Evolutionary conservation across 768 basidiomycete species (phyloP), one percentile per base, ranked within the genome.

Genomic region (Amylocystis lapponica): DNA sequence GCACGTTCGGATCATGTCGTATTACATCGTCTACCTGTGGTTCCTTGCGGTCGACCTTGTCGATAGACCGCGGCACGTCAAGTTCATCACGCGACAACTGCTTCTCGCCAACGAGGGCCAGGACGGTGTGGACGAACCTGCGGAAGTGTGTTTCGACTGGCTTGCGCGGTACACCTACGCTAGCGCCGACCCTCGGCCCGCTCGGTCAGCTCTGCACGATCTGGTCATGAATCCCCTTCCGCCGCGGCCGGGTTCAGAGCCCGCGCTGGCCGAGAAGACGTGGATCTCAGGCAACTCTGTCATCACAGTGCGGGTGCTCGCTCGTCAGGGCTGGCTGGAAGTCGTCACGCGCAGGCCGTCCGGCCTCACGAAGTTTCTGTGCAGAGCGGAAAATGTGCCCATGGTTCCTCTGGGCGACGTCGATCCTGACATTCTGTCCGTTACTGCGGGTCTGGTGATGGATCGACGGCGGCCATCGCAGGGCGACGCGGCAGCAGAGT

Each of bases 101-200:
- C 69, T 94, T 8, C 70, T 92, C 20, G 92, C 91, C 12, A 92
- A 92, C 64, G 85, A 87, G 47, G 82, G 77, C 11, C 78, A 76
- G 41, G 66, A 68, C 2, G 72, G 77, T 30, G 69, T 94, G 5
- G 96, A 98, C 60, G 90, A 88, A 47, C 83, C 85, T 21, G 89
- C 93, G 0, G 91, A 97, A 58, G 95, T 98, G 27, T 95, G 91
- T 64, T 94, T 98, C 57, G 96, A 99, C 61, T 98, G 94, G 92
- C 73, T 99, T 14, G 86, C 91, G 9, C 75, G 96, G 14, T 96
- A 96, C 59, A 86, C 95, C 0, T 97, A 94, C 55, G 91, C 84
- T 12, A 92, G 86, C 55, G 91, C 92, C 13, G 93, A 96, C 58
- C 94, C 95, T 1, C 79, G 87, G 13, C 91, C 95, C 2, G 79